These are phyloP conservation scores for Fusarium sulawesiense DNA, from an alignment of 2,329 filamentous ascomycete genomes.

Conservation along the genomic window DNA sequence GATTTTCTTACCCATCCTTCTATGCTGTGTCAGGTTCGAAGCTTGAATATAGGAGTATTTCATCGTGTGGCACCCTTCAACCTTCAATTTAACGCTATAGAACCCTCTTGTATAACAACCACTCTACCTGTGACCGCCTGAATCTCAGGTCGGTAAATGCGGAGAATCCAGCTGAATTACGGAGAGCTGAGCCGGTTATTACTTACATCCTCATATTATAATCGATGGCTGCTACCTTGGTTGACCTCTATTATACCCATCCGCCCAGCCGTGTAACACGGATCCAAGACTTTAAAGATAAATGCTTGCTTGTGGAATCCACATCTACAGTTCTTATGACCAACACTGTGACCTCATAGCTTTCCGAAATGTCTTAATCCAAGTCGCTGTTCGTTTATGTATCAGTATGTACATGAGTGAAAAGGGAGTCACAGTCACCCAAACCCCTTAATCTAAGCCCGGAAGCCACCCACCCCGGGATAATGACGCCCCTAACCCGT, in stretches of 20 bases:
- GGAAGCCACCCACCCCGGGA: slow-evolving; percentile 51
- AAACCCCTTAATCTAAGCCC: slow-evolving; percentile 48
- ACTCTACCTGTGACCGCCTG: slow-evolving; percentile 18
- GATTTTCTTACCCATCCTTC: slow-evolving; percentile 7
- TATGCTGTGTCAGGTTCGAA: slow-evolving; percentile 4
- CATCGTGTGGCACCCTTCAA: slow-evolving; percentile 5
- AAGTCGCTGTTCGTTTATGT: not conserved
- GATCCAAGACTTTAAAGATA: not conserved
- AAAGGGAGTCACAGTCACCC: not conserved
- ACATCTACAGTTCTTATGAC: not conserved
- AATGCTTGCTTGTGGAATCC: slow-evolving; percentile 7
- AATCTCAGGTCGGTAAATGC: slow-evolving; percentile 29
- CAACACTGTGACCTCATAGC: slow-evolving; percentile 10
- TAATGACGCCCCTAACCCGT: slow-evolving; percentile 49
- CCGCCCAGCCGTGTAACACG: not conserved
- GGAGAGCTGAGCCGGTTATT: slow-evolving; percentile 23
- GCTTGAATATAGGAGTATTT: not conserved
- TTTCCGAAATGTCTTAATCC: not conserved
- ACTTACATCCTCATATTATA: slow-evolving; percentile 2
- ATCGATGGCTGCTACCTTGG: not conserved
- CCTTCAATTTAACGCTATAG: slow-evolving; percentile 8
- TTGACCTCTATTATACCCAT: not conserved
- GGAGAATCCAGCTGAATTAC: slow-evolving; percentile 28
- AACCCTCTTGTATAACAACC: slow-evolving; percentile 16
- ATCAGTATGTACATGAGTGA: slow-evolving; percentile 3